Conservation (phyloP, 129 eudicot species). For the Daucus carota region DNA sequence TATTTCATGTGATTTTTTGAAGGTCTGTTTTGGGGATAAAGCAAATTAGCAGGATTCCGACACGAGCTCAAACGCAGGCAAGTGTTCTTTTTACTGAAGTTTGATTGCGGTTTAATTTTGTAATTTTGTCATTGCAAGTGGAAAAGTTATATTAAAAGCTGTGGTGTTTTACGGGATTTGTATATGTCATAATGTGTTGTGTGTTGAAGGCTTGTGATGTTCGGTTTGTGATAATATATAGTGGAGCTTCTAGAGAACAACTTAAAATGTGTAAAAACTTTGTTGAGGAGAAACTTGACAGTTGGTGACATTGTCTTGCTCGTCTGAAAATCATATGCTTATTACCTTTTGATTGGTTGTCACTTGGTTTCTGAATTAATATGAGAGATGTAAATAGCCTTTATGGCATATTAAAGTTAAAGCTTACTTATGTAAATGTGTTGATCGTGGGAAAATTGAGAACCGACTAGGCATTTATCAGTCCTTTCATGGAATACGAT, state of each 20-base stretch:
- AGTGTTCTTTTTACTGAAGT: not conserved
- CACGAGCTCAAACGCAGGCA: conserved; percentile 49
- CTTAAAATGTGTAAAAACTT: not conserved
- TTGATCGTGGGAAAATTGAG: not conserved
- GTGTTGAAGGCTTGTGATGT: not conserved
- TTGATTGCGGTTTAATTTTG: not conserved
- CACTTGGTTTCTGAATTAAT: not conserved
- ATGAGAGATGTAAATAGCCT: not conserved
- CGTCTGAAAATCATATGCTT: not conserved
- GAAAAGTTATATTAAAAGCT: not conserved
- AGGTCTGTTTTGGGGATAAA: conserved; percentile 62
- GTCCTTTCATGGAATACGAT: not conserved
- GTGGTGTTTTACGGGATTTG: not conserved
- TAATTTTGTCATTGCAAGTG: not conserved
- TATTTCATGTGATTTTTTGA: conserved; percentile 17
- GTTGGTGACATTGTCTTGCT: not conserved
- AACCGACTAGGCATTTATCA: not conserved
- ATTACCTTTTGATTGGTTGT: not conserved
- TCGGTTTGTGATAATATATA: too few relatives aligned
- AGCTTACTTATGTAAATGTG: not conserved
- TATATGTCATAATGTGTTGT: not conserved
- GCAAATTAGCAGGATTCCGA: conserved; percentile 34
- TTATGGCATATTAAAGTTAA: not conserved
- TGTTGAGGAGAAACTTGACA: not conserved
- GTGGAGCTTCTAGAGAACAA: not conserved